Evolutionary conservation across 129 eudicot genomes (phyloP).

Genomic region (Scalesia atractyloides): DNA sequence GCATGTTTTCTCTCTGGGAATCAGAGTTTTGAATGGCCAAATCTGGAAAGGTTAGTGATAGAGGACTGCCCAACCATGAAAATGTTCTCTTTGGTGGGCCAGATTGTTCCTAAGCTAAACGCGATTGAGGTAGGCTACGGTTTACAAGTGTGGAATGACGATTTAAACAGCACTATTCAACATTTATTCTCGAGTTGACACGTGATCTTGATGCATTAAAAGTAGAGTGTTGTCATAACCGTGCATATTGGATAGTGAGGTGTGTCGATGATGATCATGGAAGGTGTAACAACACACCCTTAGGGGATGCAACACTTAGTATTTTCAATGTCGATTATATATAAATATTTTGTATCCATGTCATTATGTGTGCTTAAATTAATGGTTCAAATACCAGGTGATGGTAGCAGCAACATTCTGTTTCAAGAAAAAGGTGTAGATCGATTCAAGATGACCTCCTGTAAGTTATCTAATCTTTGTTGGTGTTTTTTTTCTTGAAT

Average conservation of each 20-base stretch:
- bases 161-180: slow-evolving; percentile 22
- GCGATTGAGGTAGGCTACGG: slow-evolving; percentile 27
- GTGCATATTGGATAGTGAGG: background rate
- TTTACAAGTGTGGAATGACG: slow-evolving; percentile 32
- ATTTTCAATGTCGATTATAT: background rate
- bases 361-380: background rate
- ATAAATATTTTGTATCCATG: background rate
- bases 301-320: background rate
- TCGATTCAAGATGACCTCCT: background rate
- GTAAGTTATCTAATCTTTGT: background rate
- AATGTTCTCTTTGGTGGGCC: slow-evolving; percentile 27
- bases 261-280: background rate
- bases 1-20: slow-evolving; percentile 19
- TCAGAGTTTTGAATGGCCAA: slow-evolving; percentile 31
- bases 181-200: slow-evolving; percentile 11
- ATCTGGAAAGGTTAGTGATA: slow-evolving; percentile 26
- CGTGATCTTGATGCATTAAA: slow-evolving; percentile 1
- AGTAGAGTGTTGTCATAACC: background rate
- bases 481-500: background rate
- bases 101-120: slow-evolving; percentile 28
- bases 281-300: background rate
- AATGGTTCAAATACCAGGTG: background rate
- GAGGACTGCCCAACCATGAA: slow-evolving; percentile 37
- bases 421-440: background rate
- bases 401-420: background rate